Evolutionary conservation across 768 basidiomycete genomes (phyloP), one percentile per base, ranked within the genome.

Genomic region (Macrolepiota fuliginosa): DNA sequence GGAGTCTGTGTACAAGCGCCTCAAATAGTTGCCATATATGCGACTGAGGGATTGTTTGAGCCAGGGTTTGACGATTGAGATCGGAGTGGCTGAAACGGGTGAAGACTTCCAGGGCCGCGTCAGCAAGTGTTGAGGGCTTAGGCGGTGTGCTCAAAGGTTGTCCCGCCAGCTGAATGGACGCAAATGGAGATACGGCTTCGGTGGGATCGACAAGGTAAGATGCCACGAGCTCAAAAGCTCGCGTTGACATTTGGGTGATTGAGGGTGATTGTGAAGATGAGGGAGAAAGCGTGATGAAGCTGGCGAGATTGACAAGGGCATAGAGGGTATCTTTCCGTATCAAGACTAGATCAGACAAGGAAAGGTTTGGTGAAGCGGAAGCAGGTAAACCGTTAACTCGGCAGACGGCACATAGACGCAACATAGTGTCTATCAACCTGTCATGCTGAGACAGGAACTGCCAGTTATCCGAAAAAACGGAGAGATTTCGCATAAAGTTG

Each of bases 401-500:
- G 37, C 74, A 74, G n/a, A 89, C 73, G 52, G 77, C 75, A 69
- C 88, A 89, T n/a, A 93, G 64, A 10, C 89, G 88, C 27, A 94
- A 78, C 53, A 95, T 67, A 27, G 91, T 67, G 66, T 86, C 83
- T 37, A 93, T 72, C 12, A 91, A 71, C 54, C 87, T 79, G 5
- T 83, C 81, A 62, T 92, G 86, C 42, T 77, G 81, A 1, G 87
- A 82, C 67, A 96, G 78, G 67, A 84, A 86, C 47, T 78, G 77
- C 63, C 81, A 72, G 67, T 96, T 96, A 64, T 96, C 90, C 6
- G 74, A 75, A 61, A 88, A 78, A 63, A 87, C 77, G n/a, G 91
- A 86, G 66, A 97, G 79, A 75, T 96, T 97, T 50, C 94, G 91
- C 56, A 98, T 78, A 68, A 98, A 86, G 71, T 91, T 94, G 49